These are phyloP conservation scores for sunflower (Helianthus annuus) DNA, from an alignment of 129 eudicot genomes.

Conservation along the genomic window DNA sequence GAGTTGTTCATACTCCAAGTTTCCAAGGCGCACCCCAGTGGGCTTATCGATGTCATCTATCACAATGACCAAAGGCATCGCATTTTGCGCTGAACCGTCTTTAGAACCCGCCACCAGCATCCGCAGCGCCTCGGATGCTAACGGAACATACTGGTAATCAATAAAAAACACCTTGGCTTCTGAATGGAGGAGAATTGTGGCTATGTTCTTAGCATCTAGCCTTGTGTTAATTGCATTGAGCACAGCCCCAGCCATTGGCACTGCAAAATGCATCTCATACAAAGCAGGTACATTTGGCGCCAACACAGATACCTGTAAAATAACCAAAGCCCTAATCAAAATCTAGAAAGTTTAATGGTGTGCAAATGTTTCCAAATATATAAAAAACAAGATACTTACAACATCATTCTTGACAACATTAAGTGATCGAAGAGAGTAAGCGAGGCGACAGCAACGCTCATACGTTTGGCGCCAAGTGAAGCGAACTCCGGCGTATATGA, in stretches of 20 bases:
- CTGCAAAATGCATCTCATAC: conserved; percentile 59
- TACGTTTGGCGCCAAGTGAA: conserved; percentile 73
- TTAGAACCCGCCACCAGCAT: conserved; percentile 29
- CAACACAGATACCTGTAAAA: conserved; percentile 60
- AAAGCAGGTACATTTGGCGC: conserved; percentile 81
- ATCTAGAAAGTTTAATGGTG: not conserved
- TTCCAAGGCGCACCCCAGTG: conserved; percentile 55
- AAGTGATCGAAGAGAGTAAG: conserved; percentile 60
- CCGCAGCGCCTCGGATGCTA: conserved; percentile 57
- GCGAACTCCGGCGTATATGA: conserved; percentile 47
- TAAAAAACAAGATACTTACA: conserved; percentile 37
- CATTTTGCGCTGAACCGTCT: not conserved
- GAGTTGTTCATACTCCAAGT: conserved; percentile 66
- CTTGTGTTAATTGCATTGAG: conserved; percentile 72
- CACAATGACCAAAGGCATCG: conserved; percentile 57
- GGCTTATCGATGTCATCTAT: conserved; percentile 65
- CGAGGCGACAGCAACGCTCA: conserved; percentile 62
- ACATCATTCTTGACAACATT: conserved; percentile 61
- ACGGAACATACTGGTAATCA: conserved; percentile 53
- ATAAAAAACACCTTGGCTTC: conserved; percentile 76
- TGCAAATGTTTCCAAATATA: not conserved
- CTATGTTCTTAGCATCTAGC: conserved; percentile 61
- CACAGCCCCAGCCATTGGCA: conserved; percentile 43
- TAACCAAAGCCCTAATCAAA: not conserved
- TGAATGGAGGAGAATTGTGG: conserved; percentile 64